phyloP scores from a whole-genome alignment of 768 basidiomycete species.

The Trametes sanguinea region DNA sequence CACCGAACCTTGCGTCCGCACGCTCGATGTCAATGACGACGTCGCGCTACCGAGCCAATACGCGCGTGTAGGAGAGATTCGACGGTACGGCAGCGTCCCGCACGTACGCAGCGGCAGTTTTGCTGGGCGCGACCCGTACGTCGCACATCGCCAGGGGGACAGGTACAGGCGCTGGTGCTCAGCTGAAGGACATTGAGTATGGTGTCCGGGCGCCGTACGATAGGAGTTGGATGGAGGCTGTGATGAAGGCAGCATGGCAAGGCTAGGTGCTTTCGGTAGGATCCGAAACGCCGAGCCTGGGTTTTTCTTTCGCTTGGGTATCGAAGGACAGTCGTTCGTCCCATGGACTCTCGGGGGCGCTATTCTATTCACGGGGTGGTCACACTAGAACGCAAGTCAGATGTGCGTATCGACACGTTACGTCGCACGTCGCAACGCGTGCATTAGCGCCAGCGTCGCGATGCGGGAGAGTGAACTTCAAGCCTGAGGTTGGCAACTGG shows the following conservation, averaged over 20 bases:
- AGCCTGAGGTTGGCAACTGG: too few relatives aligned
- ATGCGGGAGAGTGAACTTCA: too few relatives aligned
- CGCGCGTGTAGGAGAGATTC: slow-evolving; percentile 23
- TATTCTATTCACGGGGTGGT: too few relatives aligned
- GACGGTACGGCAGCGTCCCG: slow-evolving; percentile 26
- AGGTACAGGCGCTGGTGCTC: background rate
- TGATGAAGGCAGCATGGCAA: slow-evolving; percentile 10
- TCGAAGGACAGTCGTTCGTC: too few relatives aligned
- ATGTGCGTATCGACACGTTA: too few relatives aligned
- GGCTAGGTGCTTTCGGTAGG: too few relatives aligned
- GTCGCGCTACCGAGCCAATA: slow-evolving; percentile 22
- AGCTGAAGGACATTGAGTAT: background rate
- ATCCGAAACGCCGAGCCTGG: too few relatives aligned
- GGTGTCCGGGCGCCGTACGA: background rate
- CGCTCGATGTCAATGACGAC: background rate
- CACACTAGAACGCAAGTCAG: too few relatives aligned
- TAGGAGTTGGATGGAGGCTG: slow-evolving; percentile 18
- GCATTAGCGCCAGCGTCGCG: too few relatives aligned
- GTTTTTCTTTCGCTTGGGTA: too few relatives aligned
- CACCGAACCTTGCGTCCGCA: slow-evolving; percentile 16
- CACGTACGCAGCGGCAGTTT: slow-evolving; percentile 9
- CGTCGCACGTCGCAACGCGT: too few relatives aligned
- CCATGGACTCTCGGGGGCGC: too few relatives aligned
- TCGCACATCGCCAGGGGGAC: background rate
- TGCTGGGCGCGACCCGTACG: background rate